Evolutionary conservation across 306 rosid genomes (phyloP).

Genomic region (Cucumis hystrix): DNA sequence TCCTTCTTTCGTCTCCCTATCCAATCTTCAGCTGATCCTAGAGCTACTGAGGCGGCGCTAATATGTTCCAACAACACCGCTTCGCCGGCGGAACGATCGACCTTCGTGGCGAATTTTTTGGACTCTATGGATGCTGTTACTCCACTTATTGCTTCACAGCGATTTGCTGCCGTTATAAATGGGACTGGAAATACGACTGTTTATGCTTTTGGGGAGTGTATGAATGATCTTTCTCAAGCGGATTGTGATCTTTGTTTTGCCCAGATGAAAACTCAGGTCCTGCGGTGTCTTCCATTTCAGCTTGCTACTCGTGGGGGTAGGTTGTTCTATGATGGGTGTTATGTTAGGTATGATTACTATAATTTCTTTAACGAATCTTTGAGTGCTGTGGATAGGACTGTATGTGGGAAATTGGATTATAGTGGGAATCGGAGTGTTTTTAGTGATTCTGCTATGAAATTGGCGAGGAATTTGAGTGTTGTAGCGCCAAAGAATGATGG

Average conservation of each 20-base stretch:
- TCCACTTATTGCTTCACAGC: constrained; percentile 12
- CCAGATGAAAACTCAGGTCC: constrained; percentile 43
- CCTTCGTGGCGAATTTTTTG: constrained; percentile 29
- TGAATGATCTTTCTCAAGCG: constrained; percentile 36
- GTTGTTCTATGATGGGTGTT: constrained; percentile 53
- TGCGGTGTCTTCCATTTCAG: constrained; percentile 48
- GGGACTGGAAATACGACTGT: constrained; percentile 37
- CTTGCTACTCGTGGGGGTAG: constrained; percentile 38
- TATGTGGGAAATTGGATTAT: constrained; percentile 20
- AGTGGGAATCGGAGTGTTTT: constrained; percentile 16
- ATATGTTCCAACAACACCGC: constrained; percentile 45
- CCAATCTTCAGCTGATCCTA: constrained; percentile 21
- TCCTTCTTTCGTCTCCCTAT: not conserved
- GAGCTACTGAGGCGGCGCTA: constrained; percentile 34
- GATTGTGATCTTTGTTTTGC: constrained; percentile 62
- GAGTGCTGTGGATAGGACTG: constrained; percentile 16
- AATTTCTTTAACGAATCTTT: constrained; percentile 37
- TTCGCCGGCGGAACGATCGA: constrained; percentile 8
- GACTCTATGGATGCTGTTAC: constrained; percentile 34
- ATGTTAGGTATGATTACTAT: constrained; percentile 39
- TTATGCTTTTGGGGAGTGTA: constrained; percentile 49
- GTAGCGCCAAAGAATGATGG: constrained; percentile 33
- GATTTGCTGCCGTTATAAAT: constrained; percentile 23
- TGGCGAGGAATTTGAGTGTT: constrained; percentile 39
- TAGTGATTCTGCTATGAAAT: constrained; percentile 22